phyloP scores from a whole-genome alignment of 257 asterid genomes.

The Solanum rostratum region DNA sequence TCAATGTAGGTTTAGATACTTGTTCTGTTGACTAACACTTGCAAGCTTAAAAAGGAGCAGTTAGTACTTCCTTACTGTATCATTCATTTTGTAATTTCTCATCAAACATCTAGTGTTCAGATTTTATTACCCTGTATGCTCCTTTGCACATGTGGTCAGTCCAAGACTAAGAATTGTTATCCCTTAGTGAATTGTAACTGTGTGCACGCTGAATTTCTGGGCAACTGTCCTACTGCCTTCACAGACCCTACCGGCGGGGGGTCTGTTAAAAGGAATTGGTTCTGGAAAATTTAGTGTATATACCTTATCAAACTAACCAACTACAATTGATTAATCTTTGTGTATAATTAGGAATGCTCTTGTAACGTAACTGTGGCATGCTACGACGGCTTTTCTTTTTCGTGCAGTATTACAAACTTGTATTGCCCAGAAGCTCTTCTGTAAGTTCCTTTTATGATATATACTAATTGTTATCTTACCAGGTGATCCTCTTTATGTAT shows the following conservation, averaged over 20 bases:
- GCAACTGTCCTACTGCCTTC: background rate
- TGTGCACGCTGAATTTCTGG: background rate
- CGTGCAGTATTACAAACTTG: background rate
- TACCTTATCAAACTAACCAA: background rate
- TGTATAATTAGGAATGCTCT: background rate
- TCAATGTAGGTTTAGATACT: background rate
- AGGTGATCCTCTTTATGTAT: slow-evolving; percentile 88
- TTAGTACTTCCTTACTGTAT: background rate
- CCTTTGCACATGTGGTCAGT: background rate
- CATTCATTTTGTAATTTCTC: background rate
- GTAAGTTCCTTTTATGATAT: background rate
- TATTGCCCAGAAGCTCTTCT: background rate
- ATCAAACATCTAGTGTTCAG: background rate
- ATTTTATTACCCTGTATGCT: background rate
- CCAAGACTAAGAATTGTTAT: background rate
- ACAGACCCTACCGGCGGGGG: background rate
- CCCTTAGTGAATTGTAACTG: background rate
- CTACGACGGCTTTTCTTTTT: background rate
- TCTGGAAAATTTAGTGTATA: background rate
- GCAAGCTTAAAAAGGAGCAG: background rate
- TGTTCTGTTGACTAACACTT: background rate
- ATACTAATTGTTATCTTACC: slow-evolving; percentile 1
- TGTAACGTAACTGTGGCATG: background rate
- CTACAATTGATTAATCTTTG: background rate
- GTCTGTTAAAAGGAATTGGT: background rate